phyloP scores from a whole-genome alignment of 2,329 filamentous ascomycete species.

The Ceratocystis diversiconidia region DNA sequence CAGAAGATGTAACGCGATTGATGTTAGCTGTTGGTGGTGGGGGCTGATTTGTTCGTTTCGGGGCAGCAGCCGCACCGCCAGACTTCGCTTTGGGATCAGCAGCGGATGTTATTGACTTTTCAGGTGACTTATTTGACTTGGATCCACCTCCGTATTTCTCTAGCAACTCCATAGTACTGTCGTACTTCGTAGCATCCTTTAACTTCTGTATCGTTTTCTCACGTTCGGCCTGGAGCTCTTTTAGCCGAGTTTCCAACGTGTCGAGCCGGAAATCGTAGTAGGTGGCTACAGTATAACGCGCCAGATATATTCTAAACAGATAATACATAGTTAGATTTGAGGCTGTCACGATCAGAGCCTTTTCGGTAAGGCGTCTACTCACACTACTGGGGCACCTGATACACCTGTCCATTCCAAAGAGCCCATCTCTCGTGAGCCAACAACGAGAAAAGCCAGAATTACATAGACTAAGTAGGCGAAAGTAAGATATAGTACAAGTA shows the following conservation, averaged over 20 bases:
- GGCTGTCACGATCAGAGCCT: not conserved
- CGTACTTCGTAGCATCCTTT: constrained; percentile 89
- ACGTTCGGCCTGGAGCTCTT: constrained; percentile 63
- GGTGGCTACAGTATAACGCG: constrained; percentile 49
- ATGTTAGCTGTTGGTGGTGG: constrained; percentile 53
- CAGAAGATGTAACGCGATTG: constrained; percentile 27
- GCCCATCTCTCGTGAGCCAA: constrained; percentile 69
- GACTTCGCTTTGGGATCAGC: constrained; percentile 5
- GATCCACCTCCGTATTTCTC: constrained; percentile 73
- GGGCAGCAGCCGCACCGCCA: not conserved
- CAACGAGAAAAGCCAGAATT: constrained; percentile 68
- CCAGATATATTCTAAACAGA: constrained; percentile 57
- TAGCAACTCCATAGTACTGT: constrained; percentile 80
- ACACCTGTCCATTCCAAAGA: constrained; percentile 64
- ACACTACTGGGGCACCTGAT: constrained; percentile 65
- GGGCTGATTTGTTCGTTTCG: constrained; percentile 19
- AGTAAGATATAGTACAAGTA: constrained; percentile 80
- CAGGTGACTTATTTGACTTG: constrained; percentile 31
- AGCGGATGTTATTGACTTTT: constrained; percentile 23
- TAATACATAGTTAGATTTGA: not conserved
- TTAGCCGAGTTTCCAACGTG: constrained; percentile 51
- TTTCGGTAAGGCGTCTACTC: constrained; percentile 24
- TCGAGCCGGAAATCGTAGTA: constrained; percentile 75
- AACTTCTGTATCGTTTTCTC: constrained; percentile 83
- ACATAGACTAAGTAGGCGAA: constrained; percentile 82